These are phyloP conservation scores for Stentor coeruleus DNA, from an alignment of 73 alveolate species.

Conservation along the genomic window DNA sequence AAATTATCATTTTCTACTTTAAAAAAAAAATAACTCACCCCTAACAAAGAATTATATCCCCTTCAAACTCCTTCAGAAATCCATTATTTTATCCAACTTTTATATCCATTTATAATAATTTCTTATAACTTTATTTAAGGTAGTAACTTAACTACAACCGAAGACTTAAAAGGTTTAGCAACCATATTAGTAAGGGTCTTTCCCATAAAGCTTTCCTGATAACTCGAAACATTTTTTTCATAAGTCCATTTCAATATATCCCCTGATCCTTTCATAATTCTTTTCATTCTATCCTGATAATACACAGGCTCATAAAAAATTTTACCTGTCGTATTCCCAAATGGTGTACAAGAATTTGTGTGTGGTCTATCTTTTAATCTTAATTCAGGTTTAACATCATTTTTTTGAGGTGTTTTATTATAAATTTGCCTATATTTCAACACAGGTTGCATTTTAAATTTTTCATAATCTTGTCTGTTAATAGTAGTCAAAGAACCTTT, in stretches of 20 bases:
- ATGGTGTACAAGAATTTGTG: neutral
- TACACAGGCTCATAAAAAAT: neutral
- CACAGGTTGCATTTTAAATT: neutral
- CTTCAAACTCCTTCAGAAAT: too few relatives aligned
- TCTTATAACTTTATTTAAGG: neutral
- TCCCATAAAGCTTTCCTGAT: neutral
- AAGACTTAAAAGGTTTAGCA: neutral
- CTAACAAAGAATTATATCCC: too few relatives aligned
- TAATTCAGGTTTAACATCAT: neutral
- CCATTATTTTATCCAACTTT: too few relatives aligned
- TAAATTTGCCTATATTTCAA: too few relatives aligned
- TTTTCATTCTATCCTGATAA: neutral
- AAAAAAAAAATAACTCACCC: too few relatives aligned
- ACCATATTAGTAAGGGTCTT: too few relatives aligned
- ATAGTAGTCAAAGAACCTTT: neutral
- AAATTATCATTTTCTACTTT: too few relatives aligned
- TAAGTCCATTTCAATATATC: neutral
- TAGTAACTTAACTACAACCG: neutral
- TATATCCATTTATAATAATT: too few relatives aligned
- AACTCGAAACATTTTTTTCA: neutral
- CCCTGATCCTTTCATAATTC: neutral
- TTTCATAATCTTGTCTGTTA: too few relatives aligned
- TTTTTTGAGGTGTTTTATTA: too few relatives aligned
- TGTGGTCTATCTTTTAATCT: neutral
- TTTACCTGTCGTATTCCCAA: neutral